These are phyloP conservation scores for Botrytis galanthina DNA, from an alignment of 2,329 filamentous ascomycete genomes.

Conservation along the genomic window DNA sequence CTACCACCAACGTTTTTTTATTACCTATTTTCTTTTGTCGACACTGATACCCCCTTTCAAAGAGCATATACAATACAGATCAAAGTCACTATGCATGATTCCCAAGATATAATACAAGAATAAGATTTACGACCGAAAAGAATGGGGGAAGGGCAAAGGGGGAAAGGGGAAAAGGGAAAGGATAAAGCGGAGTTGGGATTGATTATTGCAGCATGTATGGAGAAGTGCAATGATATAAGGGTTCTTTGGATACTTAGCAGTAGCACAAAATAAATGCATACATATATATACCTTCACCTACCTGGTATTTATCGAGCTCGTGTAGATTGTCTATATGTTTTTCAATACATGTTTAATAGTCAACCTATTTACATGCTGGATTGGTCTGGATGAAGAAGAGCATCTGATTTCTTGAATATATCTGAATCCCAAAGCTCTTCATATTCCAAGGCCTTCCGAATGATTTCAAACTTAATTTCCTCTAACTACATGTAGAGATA, in stretches of 20 bases:
- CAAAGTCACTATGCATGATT: constrained; percentile 11
- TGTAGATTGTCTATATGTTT: neutral
- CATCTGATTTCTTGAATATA: neutral
- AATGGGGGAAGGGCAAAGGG: neutral
- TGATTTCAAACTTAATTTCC: neutral
- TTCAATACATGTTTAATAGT: neutral
- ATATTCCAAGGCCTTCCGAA: neutral
- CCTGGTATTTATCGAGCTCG: neutral
- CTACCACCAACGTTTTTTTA: neutral
- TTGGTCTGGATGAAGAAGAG: neutral
- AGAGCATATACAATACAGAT: constrained; percentile 12
- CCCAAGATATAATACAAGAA: constrained; percentile 13
- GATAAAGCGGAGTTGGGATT: neutral
- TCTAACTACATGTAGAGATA: neutral
- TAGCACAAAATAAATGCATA: neutral
- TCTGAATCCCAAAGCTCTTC: neutral
- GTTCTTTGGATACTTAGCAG: neutral
- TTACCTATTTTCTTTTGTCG: constrained; percentile 7
- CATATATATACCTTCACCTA: neutral
- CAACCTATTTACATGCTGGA: neutral
- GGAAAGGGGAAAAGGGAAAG: neutral
- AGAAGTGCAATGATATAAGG: neutral
- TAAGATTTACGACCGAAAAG: constrained; percentile 6
- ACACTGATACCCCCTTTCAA: constrained; percentile 12
- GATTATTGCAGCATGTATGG: constrained; percentile 1